Percentiles rank a stretch among this genome's conserved stretches.
Evolutionary conservation across 345 rosid species (phyloP).

Genomic region (Syzygium oleosum): DNA sequence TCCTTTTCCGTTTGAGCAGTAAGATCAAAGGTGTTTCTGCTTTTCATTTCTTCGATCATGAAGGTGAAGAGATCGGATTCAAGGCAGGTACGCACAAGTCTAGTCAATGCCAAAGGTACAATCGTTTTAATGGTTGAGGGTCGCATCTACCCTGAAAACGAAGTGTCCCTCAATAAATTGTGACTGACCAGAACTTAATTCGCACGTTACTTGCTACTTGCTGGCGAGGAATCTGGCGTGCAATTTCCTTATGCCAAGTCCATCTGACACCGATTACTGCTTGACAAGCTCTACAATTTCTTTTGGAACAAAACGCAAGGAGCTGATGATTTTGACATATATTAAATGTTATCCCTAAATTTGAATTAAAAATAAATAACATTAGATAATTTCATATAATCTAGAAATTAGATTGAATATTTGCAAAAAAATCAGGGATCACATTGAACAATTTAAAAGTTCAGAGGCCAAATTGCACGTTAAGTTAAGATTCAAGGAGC

Average conservation of each 20-base stretch:
- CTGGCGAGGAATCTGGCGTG: background rate
- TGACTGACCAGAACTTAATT: background rate
- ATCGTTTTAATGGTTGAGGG: background rate
- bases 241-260: background rate
- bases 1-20: background rate
- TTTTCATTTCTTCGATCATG: background rate
- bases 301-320: background rate
- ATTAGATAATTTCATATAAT: background rate
- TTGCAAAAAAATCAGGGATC: background rate
- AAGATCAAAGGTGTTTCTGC: background rate
- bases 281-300: background rate
- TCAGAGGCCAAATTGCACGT: fast-evolving
- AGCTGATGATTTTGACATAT: background rate
- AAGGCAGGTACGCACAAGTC: background rate
- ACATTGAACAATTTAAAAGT: background rate
- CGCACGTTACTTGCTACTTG: background rate
- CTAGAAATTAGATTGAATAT: background rate
- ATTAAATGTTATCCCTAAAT: background rate
- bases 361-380: background rate
- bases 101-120: background rate
- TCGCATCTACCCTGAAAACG: background rate
- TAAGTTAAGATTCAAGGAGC: background rate
- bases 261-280: background rate
- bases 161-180: background rate
- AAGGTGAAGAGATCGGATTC: background rate